Conservation (phyloP, 306 rosid species). For the Dicorynia guianensis region DNA sequence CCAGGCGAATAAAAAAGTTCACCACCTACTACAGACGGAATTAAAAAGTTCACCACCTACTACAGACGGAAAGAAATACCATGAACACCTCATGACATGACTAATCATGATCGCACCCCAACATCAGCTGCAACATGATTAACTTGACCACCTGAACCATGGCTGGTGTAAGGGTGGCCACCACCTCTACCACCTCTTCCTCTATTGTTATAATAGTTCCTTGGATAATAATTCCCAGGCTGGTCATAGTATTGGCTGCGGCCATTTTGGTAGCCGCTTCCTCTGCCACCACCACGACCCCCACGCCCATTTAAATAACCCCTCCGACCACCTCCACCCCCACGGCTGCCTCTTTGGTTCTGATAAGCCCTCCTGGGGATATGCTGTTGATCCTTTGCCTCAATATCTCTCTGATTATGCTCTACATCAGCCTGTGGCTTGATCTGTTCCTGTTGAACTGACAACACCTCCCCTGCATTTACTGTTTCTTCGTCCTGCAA, state of each 20-base stretch:
- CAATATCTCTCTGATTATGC: slow-evolving; percentile 59
- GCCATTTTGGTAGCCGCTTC: slow-evolving; percentile 77
- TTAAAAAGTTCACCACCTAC: slow-evolving; percentile 58
- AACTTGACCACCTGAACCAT: slow-evolving; percentile 60
- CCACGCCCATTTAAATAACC: slow-evolving; percentile 87
- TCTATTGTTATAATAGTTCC: slow-evolving; percentile 68
- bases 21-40: slow-evolving; percentile 52
- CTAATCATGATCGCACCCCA: slow-evolving; percentile 72
- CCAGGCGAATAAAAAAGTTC: slow-evolving; percentile 50
- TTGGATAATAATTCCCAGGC: slow-evolving; percentile 79
- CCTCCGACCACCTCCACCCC: slow-evolving; percentile 78
- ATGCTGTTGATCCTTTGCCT: slow-evolving; percentile 74
- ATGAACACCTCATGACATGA: slow-evolving; percentile 44
- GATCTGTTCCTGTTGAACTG: slow-evolving; percentile 60
- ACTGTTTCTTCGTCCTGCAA: slow-evolving; percentile 75
- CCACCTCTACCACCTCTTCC: slow-evolving; percentile 86
- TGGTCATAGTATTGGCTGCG: slow-evolving; percentile 83
- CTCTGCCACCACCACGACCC: slow-evolving; percentile 73
- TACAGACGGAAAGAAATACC: slow-evolving; percentile 43
- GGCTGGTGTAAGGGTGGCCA: slow-evolving; percentile 60
- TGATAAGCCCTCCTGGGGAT: slow-evolving; percentile 65
- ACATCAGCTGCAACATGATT: slow-evolving; percentile 62
- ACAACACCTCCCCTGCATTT: slow-evolving; percentile 52
- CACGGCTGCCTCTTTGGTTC: slow-evolving; percentile 91
- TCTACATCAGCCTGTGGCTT: slow-evolving; percentile 60